Base-by-base conservation (phyloP, 306 rosid genomes). In the Vigna angularis region DNA sequence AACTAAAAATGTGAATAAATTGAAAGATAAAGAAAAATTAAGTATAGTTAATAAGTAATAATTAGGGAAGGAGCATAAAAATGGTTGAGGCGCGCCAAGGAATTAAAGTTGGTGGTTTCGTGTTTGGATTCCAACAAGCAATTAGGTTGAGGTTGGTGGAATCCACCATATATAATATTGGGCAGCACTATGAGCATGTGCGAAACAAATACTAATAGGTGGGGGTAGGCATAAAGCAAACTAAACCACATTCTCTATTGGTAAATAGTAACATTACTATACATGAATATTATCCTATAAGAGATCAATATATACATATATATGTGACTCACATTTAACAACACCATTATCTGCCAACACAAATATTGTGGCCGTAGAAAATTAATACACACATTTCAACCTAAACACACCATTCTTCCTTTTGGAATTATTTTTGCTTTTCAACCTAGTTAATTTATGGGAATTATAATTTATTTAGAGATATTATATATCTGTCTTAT, bases 71-170 rank as follows among this genome's bases (percentile, higher is more conserved):
- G 30, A 69, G 70, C 74, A 79, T 61, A 52, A 48, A 66, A 75
- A 77, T 72, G 66, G 76, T 78, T 67, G 58, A 42, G 38, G 52
- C 5, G 42, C 66, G 71, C 75, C 61, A 68, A 38, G 51, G 79
- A 57, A 80, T 49, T 64, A 85, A 86, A 90, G 93, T 82, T 88
- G 77, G 91, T 92, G 97, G 88, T 84, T 88, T 90, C 93, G 84
- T 76, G 67, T 85, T 85, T 73, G 94, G 97, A 92, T 74, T 88
- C 92, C 94, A 91, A 82, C 86, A 49, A 81, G 86, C 69, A 63
- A 75, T 79, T 73, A 71, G 81, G 59, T 64, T 81, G 32, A 71
- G 73, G 48, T 79, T 79, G 92, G 94, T 88, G 94, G 91, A 90
- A 81, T 86, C 86, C 97, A 85, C 84, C 84, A 77, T 78, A 57